Evolutionary conservation across 1,284 basidiomycete species (phyloP).

Genomic region (Ustilago shanxiensis): DNA sequence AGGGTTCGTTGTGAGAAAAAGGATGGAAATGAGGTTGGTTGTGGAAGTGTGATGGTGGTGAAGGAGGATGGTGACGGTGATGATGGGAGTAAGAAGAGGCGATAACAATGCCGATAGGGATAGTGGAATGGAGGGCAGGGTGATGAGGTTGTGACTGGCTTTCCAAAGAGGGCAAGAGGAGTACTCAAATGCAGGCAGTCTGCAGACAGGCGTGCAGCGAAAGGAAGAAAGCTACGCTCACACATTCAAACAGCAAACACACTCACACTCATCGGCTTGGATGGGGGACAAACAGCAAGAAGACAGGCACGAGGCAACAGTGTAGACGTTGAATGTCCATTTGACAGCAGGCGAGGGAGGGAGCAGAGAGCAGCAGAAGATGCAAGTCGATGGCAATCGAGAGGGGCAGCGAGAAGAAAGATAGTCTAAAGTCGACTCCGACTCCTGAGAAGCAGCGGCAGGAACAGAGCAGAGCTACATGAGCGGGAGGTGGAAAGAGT

Average conservation of each 20-base stretch:
- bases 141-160: neutral
- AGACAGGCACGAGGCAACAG: neutral
- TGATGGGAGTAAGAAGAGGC: conserved; percentile 1
- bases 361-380: neutral
- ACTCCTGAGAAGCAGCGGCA: neutral
- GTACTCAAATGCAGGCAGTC: conserved; percentile 11
- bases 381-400: conserved; percentile 5
- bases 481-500: conserved; percentile 1
- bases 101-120: conserved; percentile 10
- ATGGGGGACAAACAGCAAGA: neutral
- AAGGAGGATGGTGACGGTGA: conserved; percentile 6
- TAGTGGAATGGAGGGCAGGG: conserved; percentile 1
- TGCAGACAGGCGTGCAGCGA: conserved; percentile 7
- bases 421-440: conserved; percentile 10
- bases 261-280: neutral
- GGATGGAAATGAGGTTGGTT: neutral
- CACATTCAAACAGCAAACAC: no score
- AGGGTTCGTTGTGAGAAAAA: neutral
- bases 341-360: neutral
- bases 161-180: conserved; percentile 11
- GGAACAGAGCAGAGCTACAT: neutral
- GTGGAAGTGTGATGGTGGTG: conserved; percentile 1
- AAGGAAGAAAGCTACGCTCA: neutral
- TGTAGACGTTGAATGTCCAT: conserved; percentile 3
- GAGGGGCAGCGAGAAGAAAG: neutral